phyloP scores from a whole-genome alignment of 208 protist species.

The Leishmania gerbilli region DNA sequence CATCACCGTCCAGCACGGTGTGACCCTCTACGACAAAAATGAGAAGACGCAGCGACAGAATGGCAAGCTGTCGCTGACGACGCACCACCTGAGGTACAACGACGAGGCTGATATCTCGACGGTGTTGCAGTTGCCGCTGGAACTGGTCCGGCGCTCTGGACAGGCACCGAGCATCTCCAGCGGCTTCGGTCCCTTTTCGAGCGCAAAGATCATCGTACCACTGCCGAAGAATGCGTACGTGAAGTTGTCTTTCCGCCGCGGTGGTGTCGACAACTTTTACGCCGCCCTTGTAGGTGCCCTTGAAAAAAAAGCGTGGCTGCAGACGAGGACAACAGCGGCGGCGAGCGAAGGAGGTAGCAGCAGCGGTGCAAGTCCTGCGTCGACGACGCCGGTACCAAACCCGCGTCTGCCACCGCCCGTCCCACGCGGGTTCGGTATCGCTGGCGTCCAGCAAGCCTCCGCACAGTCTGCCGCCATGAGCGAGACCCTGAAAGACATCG shows the following conservation, averaged over 20 bases:
- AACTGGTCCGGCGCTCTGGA: conserved; percentile 38
- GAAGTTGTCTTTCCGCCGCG: conserved; percentile 61
- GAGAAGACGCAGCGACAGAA: conserved; percentile 55
- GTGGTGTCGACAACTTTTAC: conserved; percentile 63
- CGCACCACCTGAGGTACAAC: conserved; percentile 68
- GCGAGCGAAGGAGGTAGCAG: not conserved
- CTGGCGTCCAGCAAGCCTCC: conserved; percentile 68
- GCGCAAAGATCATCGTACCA: conserved; percentile 65
- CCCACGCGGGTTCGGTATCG: conserved; percentile 71
- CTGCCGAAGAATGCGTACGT: conserved; percentile 45
- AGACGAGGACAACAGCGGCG: not conserved
- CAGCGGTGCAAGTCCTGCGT: not conserved
- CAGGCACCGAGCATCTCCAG: conserved; percentile 31
- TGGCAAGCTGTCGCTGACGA: conserved; percentile 68
- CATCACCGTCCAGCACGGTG: conserved; percentile 42
- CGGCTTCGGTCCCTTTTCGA: conserved; percentile 46
- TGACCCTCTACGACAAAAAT: conserved; percentile 58
- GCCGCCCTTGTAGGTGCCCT: conserved; percentile 40
- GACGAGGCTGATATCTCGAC: conserved; percentile 25
- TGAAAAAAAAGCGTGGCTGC: conserved; percentile 43
- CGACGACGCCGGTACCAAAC: not conserved
- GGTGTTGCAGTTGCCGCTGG: conserved; percentile 53
- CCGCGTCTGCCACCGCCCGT: conserved; percentile 8
- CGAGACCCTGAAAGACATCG: conserved; percentile 74
- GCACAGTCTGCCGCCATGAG: conserved; percentile 47